Evolutionary conservation across 768 basidiomycete genomes (phyloP).

Genomic region (Postia placenta): DNA sequence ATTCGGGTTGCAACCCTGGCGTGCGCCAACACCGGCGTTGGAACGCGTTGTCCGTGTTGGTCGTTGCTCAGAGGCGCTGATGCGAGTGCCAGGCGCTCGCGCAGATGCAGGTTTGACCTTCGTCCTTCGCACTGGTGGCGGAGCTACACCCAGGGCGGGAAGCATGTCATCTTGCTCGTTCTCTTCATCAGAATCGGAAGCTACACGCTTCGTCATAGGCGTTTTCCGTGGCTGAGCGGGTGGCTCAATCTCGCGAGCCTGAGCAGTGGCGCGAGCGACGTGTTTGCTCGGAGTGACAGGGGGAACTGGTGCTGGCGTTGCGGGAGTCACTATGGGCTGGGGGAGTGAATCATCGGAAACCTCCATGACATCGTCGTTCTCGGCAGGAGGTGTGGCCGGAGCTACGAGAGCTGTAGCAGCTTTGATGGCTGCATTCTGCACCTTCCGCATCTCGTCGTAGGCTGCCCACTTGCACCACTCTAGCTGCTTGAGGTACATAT

Average conservation of each 20-base stretch:
- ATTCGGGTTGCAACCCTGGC: slow-evolving; percentile 19
- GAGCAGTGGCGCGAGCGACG: slow-evolving; percentile 61
- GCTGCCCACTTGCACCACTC: slow-evolving; percentile 95
- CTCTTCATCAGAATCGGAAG: slow-evolving; percentile 65
- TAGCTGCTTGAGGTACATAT: slow-evolving; percentile 89
- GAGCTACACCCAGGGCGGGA: slow-evolving; percentile 53
- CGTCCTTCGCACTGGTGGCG: slow-evolving; percentile 26
- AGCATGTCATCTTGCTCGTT: slow-evolving; percentile 56
- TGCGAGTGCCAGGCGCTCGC: slow-evolving; percentile 34
- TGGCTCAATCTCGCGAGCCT: slow-evolving; percentile 65
- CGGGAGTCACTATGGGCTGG: slow-evolving; percentile 14
- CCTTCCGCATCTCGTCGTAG: slow-evolving; percentile 66
- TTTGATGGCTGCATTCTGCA: slow-evolving; percentile 32
- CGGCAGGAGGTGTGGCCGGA: slow-evolving; percentile 77
- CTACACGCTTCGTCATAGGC: slow-evolving; percentile 67
- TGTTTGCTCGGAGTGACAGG: slow-evolving; percentile 82
- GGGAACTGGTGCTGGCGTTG: slow-evolving; percentile 35
- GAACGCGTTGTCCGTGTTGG: slow-evolving; percentile 73
- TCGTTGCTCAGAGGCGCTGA: slow-evolving; percentile 64
- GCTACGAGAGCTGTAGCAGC: slow-evolving; percentile 47
- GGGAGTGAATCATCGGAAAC: slow-evolving; percentile 24
- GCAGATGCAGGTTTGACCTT: slow-evolving; percentile 21
- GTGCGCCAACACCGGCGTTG: slow-evolving; percentile 40
- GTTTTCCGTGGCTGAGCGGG: slow-evolving; percentile 88
- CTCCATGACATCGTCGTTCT: slow-evolving; percentile 58